phyloP scores from a whole-genome alignment of 345 rosid genomes.

The Linum trigynum region DNA sequence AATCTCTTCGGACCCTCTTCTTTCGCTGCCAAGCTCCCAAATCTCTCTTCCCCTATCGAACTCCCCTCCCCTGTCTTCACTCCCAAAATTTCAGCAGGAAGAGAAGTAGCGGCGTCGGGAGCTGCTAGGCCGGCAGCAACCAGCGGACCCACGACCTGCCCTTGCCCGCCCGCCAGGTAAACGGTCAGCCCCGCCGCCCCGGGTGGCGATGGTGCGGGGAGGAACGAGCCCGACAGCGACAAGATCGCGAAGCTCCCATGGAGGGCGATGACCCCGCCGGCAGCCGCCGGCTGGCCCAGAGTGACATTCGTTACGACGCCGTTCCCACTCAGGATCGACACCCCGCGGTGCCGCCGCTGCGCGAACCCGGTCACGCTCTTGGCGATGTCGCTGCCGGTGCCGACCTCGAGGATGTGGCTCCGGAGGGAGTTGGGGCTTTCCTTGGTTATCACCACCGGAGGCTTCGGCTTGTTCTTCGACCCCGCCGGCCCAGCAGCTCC shows the following conservation, averaged over 20 bases:
- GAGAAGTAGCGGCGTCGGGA: no score
- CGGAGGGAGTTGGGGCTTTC: conserved; percentile 77
- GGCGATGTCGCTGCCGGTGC: conserved; percentile 58
- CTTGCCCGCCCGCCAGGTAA: conserved; percentile 78
- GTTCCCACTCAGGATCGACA: conserved; percentile 68
- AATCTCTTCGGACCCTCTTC: no score
- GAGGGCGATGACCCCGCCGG: conserved; percentile 54
- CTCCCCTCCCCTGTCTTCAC: no score
- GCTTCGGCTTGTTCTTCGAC: conserved; percentile 74
- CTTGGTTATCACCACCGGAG: conserved; percentile 63
- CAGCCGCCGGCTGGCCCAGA: conserved; percentile 67
- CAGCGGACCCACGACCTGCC: conserved; percentile 73
- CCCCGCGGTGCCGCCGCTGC: conserved; percentile 61
- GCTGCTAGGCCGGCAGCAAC: conserved; percentile 76
- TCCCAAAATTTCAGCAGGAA: no score
- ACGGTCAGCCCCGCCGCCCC: conserved; percentile 71
- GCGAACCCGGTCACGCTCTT: conserved; percentile 59
- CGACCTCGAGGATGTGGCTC: conserved; percentile 79
- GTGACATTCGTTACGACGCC: conserved; percentile 71
- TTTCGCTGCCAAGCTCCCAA: no score
- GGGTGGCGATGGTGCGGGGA: conserved; percentile 63
- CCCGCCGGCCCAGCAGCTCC: conserved; percentile 94
- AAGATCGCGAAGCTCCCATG: conserved; percentile 87
- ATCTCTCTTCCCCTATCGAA: no score
- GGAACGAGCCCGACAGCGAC: conserved; percentile 64